Conservation (phyloP, 208 protist genomes). For the Trypanosoma theileri region DNA sequence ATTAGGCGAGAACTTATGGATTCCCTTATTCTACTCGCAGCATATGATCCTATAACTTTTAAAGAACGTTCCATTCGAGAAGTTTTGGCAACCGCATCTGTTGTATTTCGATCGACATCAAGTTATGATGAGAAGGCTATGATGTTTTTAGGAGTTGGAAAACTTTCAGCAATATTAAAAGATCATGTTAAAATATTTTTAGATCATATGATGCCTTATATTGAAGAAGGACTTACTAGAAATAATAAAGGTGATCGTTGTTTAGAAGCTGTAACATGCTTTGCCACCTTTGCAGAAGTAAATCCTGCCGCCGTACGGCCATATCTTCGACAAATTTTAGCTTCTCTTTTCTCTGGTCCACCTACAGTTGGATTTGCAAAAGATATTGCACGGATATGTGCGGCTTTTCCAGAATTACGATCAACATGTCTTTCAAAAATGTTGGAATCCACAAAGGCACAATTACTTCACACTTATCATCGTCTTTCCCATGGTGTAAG, state of each 20-base stretch:
- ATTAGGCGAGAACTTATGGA: constrained; percentile 57
- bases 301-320: constrained; percentile 74
- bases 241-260: constrained; percentile 61
- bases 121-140: constrained; percentile 54
- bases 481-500: constrained; percentile 11
- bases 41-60: constrained; percentile 71
- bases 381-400: constrained; percentile 84
- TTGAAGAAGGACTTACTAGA: constrained; percentile 61
- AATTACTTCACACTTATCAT: constrained; percentile 39
- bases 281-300: constrained; percentile 72
- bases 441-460: constrained; percentile 74
- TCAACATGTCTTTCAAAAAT: constrained; percentile 88
- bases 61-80: constrained; percentile 48
- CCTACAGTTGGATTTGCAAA: constrained; percentile 74
- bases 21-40: constrained; percentile 66
- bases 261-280: constrained; percentile 79
- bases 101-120: constrained; percentile 46
- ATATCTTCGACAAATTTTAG: constrained; percentile 74
- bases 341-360: constrained; percentile 66
- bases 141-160: constrained; percentile 63
- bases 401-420: constrained; percentile 85
- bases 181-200: constrained; percentile 67
- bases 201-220: constrained; percentile 76
- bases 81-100: constrained; percentile 43
- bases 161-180: constrained; percentile 61